Conservation (phyloP, 305 asterid genomes). For the Withania somnifera region DNA sequence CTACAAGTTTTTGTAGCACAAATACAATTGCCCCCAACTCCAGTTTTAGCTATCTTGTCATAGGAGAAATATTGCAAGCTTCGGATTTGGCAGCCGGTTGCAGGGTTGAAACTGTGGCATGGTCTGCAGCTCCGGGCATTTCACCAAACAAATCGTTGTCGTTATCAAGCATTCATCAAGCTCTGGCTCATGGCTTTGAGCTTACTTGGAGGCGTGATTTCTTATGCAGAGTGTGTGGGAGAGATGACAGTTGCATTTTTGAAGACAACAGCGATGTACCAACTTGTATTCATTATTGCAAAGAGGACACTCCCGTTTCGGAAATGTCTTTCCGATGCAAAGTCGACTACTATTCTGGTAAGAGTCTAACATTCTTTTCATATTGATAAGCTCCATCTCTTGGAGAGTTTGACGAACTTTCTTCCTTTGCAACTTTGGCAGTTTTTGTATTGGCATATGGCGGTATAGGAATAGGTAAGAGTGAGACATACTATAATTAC, state of each 20-base stretch:
- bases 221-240: constrained; percentile 35
- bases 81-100: constrained; percentile 27
- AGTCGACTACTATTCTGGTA: constrained; percentile 4
- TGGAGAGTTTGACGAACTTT: not conserved
- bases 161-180: constrained; percentile 12
- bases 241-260: constrained; percentile 11
- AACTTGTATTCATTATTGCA: constrained; percentile 19
- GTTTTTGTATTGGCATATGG: not conserved
- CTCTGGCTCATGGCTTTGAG: constrained; percentile 51
- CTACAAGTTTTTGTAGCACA: constrained; percentile 19
- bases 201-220: constrained; percentile 38
- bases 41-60: constrained; percentile 13
- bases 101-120: constrained; percentile 12
- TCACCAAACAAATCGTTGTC: not conserved
- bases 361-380: not conserved
- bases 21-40: not conserved
- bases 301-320: constrained; percentile 18
- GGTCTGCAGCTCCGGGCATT: constrained; percentile 7
- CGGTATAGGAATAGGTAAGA: not conserved
- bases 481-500: not conserved
- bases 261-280: constrained; percentile 9
- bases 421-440: not conserved
- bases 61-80: not conserved
- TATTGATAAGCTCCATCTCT: too few species aligned
- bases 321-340: constrained; percentile 20